Evolutionary conservation across 805 yeast species (phyloP), one percentile per base, ranked within the genome.

Genomic region (Candida sphagnicola): DNA sequence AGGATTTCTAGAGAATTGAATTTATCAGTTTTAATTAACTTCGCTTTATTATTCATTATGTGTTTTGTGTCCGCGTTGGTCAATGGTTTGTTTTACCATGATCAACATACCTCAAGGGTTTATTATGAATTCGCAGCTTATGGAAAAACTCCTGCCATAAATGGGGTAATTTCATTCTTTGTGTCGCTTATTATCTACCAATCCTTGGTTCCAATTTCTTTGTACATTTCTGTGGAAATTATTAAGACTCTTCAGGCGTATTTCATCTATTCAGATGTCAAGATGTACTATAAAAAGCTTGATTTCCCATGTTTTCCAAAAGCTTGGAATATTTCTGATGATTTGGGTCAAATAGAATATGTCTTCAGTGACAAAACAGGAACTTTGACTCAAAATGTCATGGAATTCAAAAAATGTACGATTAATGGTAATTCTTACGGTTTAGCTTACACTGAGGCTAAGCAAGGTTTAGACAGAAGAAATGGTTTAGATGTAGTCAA

Each of bases 331-430:
- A 81, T 85, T 32, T 81, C 89, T 4, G 95, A 85, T 60, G 95
- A 85, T 57, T 69, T 85, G 46, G 95, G 95, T 14, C 95, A 85
- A 56, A 80, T 85, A 43, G 93, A 85, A 57, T 85, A 82, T 54
- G 74, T 85, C 30, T 85, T 85, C 59, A 80, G 88, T 56, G 95
- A 85, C 64, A 85, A 85, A 58, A 85, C 95, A 0, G 95, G 95
- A 26, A 85, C 95, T 0, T 66, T 85, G 50, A 85, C 95, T 5
- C 91, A 85, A 59, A 85, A 85, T 51, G 78, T 82, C 18, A 85
- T 85, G 95, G 88, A 83, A 54, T 85, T 84, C 63, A 78, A 79
- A 43, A 85, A 85, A 54, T 82, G 89, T 56, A 75, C 88, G 4
- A 72, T 85, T 42, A 77, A 74, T 39, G 85, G 87, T 18, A 72